Base-by-base conservation (phyloP, 805 yeast genomes). In the Osmozyma mogii region DNA sequence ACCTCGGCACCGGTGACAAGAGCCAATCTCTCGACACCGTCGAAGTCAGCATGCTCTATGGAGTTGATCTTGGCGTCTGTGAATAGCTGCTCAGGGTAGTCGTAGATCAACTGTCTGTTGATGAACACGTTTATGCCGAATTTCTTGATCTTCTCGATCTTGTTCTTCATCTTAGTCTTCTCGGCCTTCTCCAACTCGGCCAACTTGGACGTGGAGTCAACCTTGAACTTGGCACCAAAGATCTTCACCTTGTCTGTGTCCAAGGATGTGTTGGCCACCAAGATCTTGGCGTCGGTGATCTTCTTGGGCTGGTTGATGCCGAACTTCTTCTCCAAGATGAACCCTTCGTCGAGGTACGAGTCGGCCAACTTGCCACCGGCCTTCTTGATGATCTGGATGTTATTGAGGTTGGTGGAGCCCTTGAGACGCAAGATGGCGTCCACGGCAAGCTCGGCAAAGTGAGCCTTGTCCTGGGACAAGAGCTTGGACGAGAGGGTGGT, bases 1-100 rank as follows among this genome's bases (percentile, higher is more conserved):
- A 92, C 96, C 66, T 92, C 97, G 52, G 96, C 98, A 30, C 98
- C 98, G 9, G 97, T 88, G 18, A 87, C 98, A 23, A 89, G 67
- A 3, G 98, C 95, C 43, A 92, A 72, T 54, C 97, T 78, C 65
- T 92, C 98, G 32, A 92, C 84, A 49, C 97, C 99, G 50, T 84
- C 97, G 47, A 92, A 92, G 58, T 92, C 98, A 10, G 98, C 97
- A 53, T 92, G 98, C 58, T 92, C 98, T 40, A 92, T 85, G 14
- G 96, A 78, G 57, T 84, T 88, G 47, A 92, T 83, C 31, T 78
- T 75, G 24, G 85, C 60, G 44, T 89, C 98, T 5, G 94, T 72
- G 50, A 92, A 84, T 43, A 92, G 68, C 59, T 84, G 96, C 61
- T 92, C 98, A 15, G 98, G 98, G 72, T 89, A 92, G 64, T 92